Base-by-base conservation (phyloP, 768 basidiomycete genomes). In the Suillus lakei region DNA sequence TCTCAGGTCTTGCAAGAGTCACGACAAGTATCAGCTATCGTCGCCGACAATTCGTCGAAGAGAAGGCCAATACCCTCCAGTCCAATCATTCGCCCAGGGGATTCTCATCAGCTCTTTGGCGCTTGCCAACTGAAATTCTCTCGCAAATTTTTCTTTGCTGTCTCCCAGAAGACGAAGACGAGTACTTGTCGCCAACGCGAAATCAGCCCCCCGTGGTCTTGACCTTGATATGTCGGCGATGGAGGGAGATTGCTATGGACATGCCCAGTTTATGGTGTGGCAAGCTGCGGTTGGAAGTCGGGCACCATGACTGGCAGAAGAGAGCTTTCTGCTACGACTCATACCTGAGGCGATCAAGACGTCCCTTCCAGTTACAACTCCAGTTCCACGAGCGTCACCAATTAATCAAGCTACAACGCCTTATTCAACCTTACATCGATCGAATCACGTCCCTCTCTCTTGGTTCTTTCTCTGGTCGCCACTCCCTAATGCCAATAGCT, bases 221-320 rank as follows among this genome's bases (percentile, higher is more conserved):
- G 23, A 73, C 79, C 26, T 70, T 71, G 44, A 79, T 86, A 13
- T 83, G 81, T 66, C 71, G 72, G 2, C 64, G 74, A 4, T 86
- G 86, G 85, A 79, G 78, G 66, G 62, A 71, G 12, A 62, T 85
- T 16, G 80, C 74, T 28, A 55, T 75, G 21, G 71, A 73, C 8
- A 81, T 81, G 0, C 82, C 85, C 9, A 76, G 74, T 61, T 71
- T 87, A 34, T 87, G 86, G 86, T 79, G n/a, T n/a, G n/a, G 81
- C 16, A 78, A 80, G 1, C 82, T 87, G 10, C 10, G 38, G 8
- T 69, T 76, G 41, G 60, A 64, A 21, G 61, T 67, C 39, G 64
- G 61, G 43, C 4, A 53, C 63, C 48, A 38, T 38, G 62, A 54
- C 13, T 62, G 62, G 39, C 71, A n/a, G n/a, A n/a, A 63, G 53